Evolutionary conservation across 176 grass and related monocot genomes (phyloP), one percentile per base, ranked within the genome.

Genomic region (Rhynchospora pubera): DNA sequence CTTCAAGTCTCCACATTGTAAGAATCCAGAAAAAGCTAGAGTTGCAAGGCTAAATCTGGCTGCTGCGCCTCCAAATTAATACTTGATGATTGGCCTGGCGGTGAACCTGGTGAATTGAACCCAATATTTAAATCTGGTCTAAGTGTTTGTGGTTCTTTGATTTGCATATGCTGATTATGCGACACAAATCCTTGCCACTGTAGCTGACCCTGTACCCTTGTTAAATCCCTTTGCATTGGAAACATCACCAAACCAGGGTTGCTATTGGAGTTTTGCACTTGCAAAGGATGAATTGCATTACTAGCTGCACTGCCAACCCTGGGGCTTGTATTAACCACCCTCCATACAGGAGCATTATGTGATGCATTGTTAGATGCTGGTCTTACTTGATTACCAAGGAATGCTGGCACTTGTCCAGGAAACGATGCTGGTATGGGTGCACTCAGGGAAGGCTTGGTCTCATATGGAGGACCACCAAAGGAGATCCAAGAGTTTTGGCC

Each of bases 41-140:
- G 83, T 82, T 99, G 97, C 85, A 99, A 83, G 56, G 97, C 97
- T 42, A 99, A 90, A 82, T 99, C 97, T 78, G 97, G 97, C 48
- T 99, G 97, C 62, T 96, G 97, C 71, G 97, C 89, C 84, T 99
- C 97, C 79, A 93, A 93, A 81, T 91, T 92, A 84, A 99, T 93
- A 78, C 92, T 79, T 23, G 96, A 84, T 53, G 96, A 91, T 13
- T 96, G 93, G 19, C 86, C 91, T 14, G 87, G 89, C 12, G 97
- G 92, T 57, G 92, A 94, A 89, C 87, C 84, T 42, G 93, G 97
- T 68, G 91, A 89, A 18, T 88, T 89, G 72, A 99, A 99, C 80
- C 91, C 79, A 14, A 99, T 93, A 87, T 99, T 99, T 80, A 99
- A 91, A 64, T 99, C 97, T 5, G 97, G 97, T 68, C 91, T 91